These are phyloP conservation scores for Cryphonectria naterciae DNA, from an alignment of 2,329 filamentous ascomycete genomes.

Conservation along the genomic window DNA sequence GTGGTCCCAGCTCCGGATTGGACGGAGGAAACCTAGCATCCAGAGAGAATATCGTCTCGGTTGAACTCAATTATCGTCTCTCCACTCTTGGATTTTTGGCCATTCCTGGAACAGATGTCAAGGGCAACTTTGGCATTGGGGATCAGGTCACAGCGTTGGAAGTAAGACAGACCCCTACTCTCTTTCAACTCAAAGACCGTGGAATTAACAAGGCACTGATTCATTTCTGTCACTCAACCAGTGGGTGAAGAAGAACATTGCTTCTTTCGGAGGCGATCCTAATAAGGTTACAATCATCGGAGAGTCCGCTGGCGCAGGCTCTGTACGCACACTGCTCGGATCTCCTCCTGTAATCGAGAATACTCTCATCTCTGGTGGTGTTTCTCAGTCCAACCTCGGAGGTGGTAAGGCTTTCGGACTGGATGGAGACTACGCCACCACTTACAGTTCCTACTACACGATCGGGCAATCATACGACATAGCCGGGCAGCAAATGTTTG, in stretches of 20 bases:
- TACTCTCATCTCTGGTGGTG: slow-evolving; percentile 45
- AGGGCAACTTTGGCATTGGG: slow-evolving; percentile 55
- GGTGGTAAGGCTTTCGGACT: slow-evolving; percentile 53
- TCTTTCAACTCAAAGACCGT: not conserved
- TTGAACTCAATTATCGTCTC: slow-evolving; percentile 54
- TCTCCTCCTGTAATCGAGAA: slow-evolving; percentile 51
- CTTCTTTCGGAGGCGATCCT: slow-evolving; percentile 22
- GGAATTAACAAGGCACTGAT: not conserved
- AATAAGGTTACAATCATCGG: slow-evolving; percentile 27
- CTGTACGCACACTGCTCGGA: slow-evolving; percentile 53
- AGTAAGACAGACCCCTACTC: slow-evolving; percentile 30
- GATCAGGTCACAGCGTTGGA: slow-evolving; percentile 55
- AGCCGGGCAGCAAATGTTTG: slow-evolving; percentile 53
- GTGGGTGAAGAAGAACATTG: slow-evolving; percentile 25
- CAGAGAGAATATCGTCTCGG: slow-evolving; percentile 54
- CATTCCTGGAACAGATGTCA: slow-evolving; percentile 53
- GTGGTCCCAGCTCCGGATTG: slow-evolving; percentile 14
- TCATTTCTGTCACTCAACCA: not conserved
- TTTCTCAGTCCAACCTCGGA: slow-evolving; percentile 56
- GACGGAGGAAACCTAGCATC: slow-evolving; percentile 54
- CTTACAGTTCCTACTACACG: slow-evolving; percentile 58
- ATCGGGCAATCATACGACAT: slow-evolving; percentile 51
- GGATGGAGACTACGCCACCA: slow-evolving; percentile 53
- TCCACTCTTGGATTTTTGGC: slow-evolving; percentile 56
- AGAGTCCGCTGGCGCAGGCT: slow-evolving; percentile 51